Conservation (phyloP, 1,284 basidiomycete species). For the Heterobasidion parviporum region DNA sequence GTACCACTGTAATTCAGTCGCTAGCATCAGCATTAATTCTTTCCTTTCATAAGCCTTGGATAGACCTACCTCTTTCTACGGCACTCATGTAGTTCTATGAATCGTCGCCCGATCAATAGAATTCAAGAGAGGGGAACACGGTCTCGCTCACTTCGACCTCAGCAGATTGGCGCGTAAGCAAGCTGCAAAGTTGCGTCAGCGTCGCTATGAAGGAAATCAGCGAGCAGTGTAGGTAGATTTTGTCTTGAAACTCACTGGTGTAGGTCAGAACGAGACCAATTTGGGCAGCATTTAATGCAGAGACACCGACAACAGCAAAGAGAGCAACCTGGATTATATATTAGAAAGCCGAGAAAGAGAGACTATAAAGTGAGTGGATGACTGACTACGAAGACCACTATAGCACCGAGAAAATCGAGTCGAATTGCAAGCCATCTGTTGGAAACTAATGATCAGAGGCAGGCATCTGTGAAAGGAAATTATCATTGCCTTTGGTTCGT, state of each 20-base stretch:
- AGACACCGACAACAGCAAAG: conserved; percentile 40
- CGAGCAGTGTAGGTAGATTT: neutral
- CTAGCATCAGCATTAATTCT: neutral
- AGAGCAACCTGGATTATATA: conserved; percentile 37
- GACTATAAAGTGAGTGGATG: conserved; percentile 19
- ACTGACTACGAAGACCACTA: conserved; percentile 76
- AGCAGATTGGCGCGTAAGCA: conserved; percentile 52
- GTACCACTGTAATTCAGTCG: conserved; percentile 33
- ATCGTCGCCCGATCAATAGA: neutral
- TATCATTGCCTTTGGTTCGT: neutral
- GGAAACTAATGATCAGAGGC: conserved; percentile 6
- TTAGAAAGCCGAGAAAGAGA: neutral
- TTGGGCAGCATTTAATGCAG: conserved; percentile 55
- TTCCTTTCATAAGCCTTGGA: neutral
- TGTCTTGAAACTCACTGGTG: conserved; percentile 23
- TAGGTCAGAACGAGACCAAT: conserved; percentile 73
- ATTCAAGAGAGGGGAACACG: neutral
- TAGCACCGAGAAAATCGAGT: conserved; percentile 75
- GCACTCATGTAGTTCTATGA: conserved; percentile 83
- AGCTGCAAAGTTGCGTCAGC: conserved; percentile 47
- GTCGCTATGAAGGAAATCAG: conserved; percentile 18
- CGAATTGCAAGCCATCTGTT: conserved; percentile 86
- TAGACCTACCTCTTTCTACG: conserved; percentile 51
- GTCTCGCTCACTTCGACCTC: conserved; percentile 46
- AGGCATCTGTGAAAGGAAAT: neutral